Evolutionary conservation across 2,329 filamentous ascomycete genomes (phyloP).

Genomic region (Neophaeococcomyces mojaviensis): DNA sequence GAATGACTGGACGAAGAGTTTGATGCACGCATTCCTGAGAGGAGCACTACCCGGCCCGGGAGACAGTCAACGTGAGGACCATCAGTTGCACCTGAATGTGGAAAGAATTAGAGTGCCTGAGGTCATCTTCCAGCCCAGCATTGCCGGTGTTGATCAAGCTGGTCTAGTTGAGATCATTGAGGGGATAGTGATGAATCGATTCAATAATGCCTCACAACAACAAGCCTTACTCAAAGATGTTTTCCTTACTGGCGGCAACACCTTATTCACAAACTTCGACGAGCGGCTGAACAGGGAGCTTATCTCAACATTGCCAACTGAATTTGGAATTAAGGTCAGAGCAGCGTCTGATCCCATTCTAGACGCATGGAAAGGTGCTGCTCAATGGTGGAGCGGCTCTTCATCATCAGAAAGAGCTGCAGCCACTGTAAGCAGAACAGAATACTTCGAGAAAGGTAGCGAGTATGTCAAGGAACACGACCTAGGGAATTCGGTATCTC

Average conservation of each 20-base stretch:
- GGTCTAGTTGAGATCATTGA: slow-evolving; percentile 87
- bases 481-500: no score
- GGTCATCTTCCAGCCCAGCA: slow-evolving; percentile 84
- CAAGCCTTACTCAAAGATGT: slow-evolving; percentile 73
- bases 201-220: slow-evolving; percentile 51
- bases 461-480: slow-evolving; percentile 76
- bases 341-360: slow-evolving; percentile 67
- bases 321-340: slow-evolving; percentile 60
- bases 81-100: slow-evolving; percentile 92
- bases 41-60: slow-evolving; percentile 81
- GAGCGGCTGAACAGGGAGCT: slow-evolving; percentile 69
- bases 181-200: slow-evolving; percentile 78
- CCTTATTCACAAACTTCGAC: slow-evolving; percentile 78
- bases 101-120: slow-evolving; percentile 92
- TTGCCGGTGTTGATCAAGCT: slow-evolving; percentile 87
- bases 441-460: slow-evolving; percentile 84
- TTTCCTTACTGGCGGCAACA: slow-evolving; percentile 91
- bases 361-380: slow-evolving; percentile 91
- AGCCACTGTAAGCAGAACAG: slow-evolving; percentile 66
- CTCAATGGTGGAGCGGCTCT: slow-evolving; percentile 62
- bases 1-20: slow-evolving; percentile 86
- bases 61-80: slow-evolving; percentile 68
- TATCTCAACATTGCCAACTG: slow-evolving; percentile 62
- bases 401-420: slow-evolving; percentile 51
- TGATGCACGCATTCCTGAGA: slow-evolving; percentile 82